Conservation (phyloP, 192 early-diverging fungal genomes). For the Coemansia sp. region DNA sequence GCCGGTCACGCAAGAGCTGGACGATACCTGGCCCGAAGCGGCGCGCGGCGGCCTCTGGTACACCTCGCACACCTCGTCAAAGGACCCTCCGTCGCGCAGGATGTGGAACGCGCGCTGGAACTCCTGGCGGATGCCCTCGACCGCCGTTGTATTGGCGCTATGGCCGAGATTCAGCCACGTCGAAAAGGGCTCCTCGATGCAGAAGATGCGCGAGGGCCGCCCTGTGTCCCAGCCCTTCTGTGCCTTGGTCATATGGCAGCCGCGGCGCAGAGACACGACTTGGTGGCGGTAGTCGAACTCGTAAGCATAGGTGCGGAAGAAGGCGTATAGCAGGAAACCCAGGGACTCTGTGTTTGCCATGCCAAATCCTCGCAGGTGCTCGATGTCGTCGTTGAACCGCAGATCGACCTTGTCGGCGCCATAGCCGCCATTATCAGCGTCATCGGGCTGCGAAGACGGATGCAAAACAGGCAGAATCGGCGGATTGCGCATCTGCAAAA, state of each 20-base stretch:
- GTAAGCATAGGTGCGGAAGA: conserved; percentile 77
- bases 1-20: not conserved
- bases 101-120: conserved; percentile 68
- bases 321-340: conserved; percentile 76
- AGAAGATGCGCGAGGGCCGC: conserved; percentile 65
- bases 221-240: conserved; percentile 84
- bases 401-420: conserved; percentile 58
- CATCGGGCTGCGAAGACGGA: conserved; percentile 28
- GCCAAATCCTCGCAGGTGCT: conserved; percentile 64
- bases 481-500: conserved; percentile 84
- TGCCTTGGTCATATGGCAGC: conserved; percentile 71
- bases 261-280: conserved; percentile 80
- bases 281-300: conserved; percentile 82
- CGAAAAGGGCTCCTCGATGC: conserved; percentile 93
- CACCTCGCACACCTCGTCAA: conserved; percentile 39
- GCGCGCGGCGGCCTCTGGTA: conserved; percentile 33
- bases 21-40: not conserved
- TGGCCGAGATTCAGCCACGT: conserved; percentile 86
- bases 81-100: conserved; percentile 54
- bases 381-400: conserved; percentile 72
- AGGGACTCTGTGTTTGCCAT: conserved; percentile 69
- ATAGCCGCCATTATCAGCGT: conserved; percentile 14
- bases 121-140: conserved; percentile 78
- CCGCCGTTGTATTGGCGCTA: conserved; percentile 73
- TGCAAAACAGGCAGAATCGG: conserved; percentile 88